These are phyloP conservation scores for Solanum pimpinellifolium DNA, from an alignment of 257 asterid species.

Conservation along the genomic window DNA sequence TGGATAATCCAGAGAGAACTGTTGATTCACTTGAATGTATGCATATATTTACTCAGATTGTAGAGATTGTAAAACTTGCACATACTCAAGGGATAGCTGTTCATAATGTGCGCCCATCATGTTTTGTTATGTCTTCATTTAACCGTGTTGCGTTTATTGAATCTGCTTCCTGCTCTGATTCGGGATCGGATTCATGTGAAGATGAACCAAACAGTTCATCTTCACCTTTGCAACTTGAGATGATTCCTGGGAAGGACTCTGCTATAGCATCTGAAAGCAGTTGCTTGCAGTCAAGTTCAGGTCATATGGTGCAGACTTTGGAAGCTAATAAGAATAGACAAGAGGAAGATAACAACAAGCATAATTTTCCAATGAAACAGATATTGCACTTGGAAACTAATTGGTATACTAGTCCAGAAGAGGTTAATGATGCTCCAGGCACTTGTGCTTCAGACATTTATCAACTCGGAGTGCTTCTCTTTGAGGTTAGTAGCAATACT, in stretches of 20 bases:
- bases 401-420: conserved; percentile 85
- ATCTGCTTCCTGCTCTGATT: conserved; percentile 78
- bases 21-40: conserved; percentile 75
- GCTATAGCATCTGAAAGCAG: conserved; percentile 31
- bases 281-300: conserved; percentile 36
- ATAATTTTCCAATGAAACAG: conserved; percentile 75
- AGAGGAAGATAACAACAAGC: conserved; percentile 27
- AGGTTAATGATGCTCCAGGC: conserved; percentile 35
- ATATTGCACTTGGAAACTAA: conserved; percentile 65
- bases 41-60: conserved; percentile 83
- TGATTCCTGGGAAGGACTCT: conserved; percentile 14
- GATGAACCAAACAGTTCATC: conserved; percentile 27
- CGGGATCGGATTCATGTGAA: conserved; percentile 57
- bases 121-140: conserved; percentile 76
- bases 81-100: conserved; percentile 76
- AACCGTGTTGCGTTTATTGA: conserved; percentile 80
- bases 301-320: conserved; percentile 2
- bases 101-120: conserved; percentile 83
- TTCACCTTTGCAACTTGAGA: conserved; percentile 10
- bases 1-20: conserved; percentile 68
- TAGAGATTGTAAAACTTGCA: conserved; percentile 61
- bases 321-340: conserved; percentile 20
- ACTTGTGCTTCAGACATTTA: conserved; percentile 79
- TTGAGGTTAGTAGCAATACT: conserved; percentile 49
- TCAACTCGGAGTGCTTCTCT: conserved; percentile 86